Evolutionary conservation across 2,329 filamentous ascomycete species (phyloP).

Genomic region (Alternaria hordeiaustralica): DNA sequence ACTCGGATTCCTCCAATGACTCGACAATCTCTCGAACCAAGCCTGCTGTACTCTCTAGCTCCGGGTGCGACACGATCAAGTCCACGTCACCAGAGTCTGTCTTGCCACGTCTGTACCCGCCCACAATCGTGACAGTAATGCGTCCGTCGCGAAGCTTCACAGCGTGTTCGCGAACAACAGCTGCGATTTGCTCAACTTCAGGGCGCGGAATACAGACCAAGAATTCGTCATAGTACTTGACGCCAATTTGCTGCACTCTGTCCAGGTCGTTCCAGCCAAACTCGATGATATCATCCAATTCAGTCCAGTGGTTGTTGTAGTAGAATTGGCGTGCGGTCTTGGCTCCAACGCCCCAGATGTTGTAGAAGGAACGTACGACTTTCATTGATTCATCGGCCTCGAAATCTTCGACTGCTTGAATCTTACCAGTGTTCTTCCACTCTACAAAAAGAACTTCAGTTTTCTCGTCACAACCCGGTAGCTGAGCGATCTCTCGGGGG

Average conservation of each 20-base stretch:
- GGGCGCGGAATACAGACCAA: slow-evolving; percentile 70
- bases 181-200: slow-evolving; percentile 75
- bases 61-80: slow-evolving; percentile 79
- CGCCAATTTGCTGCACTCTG: slow-evolving; percentile 87
- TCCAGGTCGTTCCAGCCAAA: slow-evolving; percentile 77
- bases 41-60: slow-evolving; percentile 70
- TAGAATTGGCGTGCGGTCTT: slow-evolving; percentile 84
- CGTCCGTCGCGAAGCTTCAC: slow-evolving; percentile 62
- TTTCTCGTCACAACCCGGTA: slow-evolving; percentile 84
- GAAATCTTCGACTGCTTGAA: slow-evolving; percentile 70
- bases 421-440: slow-evolving; percentile 67
- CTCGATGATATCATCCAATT: slow-evolving; percentile 85
- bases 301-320: slow-evolving; percentile 74
- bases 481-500: slow-evolving; percentile 50
- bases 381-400: slow-evolving; percentile 69
- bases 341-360: slow-evolving; percentile 91
- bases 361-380: slow-evolving; percentile 73
- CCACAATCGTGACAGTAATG: slow-evolving; percentile 71
- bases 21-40: slow-evolving; percentile 75
- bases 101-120: slow-evolving; percentile 84
- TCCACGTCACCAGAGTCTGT: slow-evolving; percentile 80
- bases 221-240: slow-evolving; percentile 94
- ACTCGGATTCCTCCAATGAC: slow-evolving; percentile 70
- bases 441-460: slow-evolving; percentile 79
- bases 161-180: slow-evolving; percentile 70